phyloP scores from a whole-genome alignment of 176 grass and related monocot genomes.

The Microstegium vimineum region DNA sequence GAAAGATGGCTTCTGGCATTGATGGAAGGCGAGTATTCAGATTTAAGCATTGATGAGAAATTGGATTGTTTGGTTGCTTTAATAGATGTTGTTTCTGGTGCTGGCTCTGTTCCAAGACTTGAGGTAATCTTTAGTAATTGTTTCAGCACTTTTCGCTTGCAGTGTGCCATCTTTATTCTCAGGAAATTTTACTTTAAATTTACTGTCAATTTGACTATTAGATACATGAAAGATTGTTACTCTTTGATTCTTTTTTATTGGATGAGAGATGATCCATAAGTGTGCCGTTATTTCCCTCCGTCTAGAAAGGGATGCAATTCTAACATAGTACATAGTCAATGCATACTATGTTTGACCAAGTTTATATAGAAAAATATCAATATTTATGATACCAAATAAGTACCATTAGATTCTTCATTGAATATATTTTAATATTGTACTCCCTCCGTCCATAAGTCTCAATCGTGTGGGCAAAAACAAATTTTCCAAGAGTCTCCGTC shows the following conservation, averaged over 20 bases:
- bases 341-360: neutral
- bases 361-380: neutral
- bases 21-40: constrained; percentile 94
- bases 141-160: neutral
- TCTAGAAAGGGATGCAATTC: neutral
- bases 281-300: neutral
- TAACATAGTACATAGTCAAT: neutral
- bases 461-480: no score
- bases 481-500: no score
- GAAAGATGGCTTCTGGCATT: constrained; percentile 86
- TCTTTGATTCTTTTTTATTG: constrained; percentile 8
- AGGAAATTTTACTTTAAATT: constrained; percentile 4
- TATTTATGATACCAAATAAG: neutral
- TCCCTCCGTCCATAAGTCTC: no score
- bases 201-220: neutral
- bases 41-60: constrained; percentile 94
- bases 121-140: constrained; percentile 48
- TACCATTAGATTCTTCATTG: neutral
- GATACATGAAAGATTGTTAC: neutral
- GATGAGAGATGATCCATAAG: neutral
- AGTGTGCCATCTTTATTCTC: neutral
- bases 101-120: constrained; percentile 65
- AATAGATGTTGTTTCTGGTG: constrained; percentile 78
- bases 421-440: neutral
- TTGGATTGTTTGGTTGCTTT: constrained; percentile 84